A percentile compares a stretch with the other conserved stretches of the same genome.
Evolutionary conservation across 2,329 filamentous ascomycete genomes (phyloP).

Genomic region (Penicillium sclerotigenum): DNA sequence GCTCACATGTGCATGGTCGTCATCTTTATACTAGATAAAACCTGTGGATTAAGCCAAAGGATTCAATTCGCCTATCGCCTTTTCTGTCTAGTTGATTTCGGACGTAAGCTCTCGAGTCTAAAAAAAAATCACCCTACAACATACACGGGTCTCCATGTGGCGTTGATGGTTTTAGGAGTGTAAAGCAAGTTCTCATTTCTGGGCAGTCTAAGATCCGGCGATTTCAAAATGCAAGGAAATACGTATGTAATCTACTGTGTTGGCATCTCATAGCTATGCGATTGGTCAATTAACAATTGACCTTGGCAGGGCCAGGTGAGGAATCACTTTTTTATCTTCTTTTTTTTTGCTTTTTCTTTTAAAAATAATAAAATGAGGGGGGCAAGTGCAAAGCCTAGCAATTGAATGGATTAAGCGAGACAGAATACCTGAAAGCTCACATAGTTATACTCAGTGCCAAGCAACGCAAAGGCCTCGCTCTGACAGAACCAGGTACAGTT

Average conservation of each 20-base stretch:
- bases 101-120: not conserved
- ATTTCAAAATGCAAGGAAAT: not conserved
- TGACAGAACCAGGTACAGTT: not conserved
- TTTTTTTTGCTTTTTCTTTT: not conserved
- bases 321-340: not conserved
- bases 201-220: not conserved
- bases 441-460: not conserved
- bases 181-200: not conserved
- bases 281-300: slow-evolving; percentile 2
- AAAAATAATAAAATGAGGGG: not conserved
- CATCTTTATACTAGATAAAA: slow-evolving; percentile 9
- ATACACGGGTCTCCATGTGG: not conserved
- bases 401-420: slow-evolving; percentile 3
- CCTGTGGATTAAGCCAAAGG: not conserved
- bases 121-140: not conserved
- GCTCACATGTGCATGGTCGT: slow-evolving; percentile 4
- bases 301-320: slow-evolving; percentile 2
- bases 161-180: not conserved
- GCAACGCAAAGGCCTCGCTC: not conserved
- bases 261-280: not conserved
- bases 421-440: slow-evolving; percentile 10
- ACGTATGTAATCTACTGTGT: not conserved
- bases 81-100: slow-evolving; percentile 1
- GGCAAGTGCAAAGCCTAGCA: not conserved
- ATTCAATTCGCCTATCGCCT: slow-evolving; percentile 11